Conservation (phyloP, 768 basidiomycete genomes). For the Pleurotus tuber-regium region DNA sequence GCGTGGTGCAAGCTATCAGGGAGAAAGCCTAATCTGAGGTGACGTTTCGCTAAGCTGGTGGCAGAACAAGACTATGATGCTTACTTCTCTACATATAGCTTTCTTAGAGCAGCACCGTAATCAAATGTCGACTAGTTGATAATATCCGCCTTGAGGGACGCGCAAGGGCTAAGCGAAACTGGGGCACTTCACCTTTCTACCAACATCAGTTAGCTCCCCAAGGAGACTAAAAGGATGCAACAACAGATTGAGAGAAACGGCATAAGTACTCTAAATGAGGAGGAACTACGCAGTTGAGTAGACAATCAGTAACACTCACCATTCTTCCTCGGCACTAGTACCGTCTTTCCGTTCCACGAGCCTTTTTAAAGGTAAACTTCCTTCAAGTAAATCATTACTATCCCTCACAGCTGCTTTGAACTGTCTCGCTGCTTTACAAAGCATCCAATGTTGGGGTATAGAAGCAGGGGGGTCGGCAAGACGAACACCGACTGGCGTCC, state of each 20-base stretch:
- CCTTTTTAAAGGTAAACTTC: conserved; percentile 36
- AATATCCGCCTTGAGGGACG: conserved; percentile 6
- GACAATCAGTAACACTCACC: conserved; percentile 38
- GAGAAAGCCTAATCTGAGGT: conserved; percentile 59
- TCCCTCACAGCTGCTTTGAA: conserved; percentile 46
- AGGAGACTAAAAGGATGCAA: conserved; percentile 44
- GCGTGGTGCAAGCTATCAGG: conserved; percentile 46
- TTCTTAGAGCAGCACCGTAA: conserved; percentile 57
- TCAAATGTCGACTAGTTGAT: conserved; percentile 56
- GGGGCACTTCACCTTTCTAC: conserved; percentile 49
- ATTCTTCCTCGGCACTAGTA: conserved; percentile 51
- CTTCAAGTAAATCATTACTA: conserved; percentile 22
- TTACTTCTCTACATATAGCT: conserved; percentile 66
- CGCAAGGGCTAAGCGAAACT: neutral
- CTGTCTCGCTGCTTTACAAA: conserved; percentile 55
- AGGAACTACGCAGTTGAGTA: neutral
- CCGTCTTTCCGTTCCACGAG: conserved; percentile 62
- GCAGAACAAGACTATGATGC: conserved; percentile 11
- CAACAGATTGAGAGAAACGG: neutral
- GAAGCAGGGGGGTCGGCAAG: conserved; percentile 59
- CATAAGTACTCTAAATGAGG: neutral
- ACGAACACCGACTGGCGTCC: conserved; percentile 71
- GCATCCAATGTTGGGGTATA: conserved; percentile 66
- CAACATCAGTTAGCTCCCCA: conserved; percentile 71
- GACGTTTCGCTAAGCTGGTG: neutral